These are phyloP conservation scores for Eucalyptus coolabah DNA, from an alignment of 345 rosid species.

Conservation along the genomic window DNA sequence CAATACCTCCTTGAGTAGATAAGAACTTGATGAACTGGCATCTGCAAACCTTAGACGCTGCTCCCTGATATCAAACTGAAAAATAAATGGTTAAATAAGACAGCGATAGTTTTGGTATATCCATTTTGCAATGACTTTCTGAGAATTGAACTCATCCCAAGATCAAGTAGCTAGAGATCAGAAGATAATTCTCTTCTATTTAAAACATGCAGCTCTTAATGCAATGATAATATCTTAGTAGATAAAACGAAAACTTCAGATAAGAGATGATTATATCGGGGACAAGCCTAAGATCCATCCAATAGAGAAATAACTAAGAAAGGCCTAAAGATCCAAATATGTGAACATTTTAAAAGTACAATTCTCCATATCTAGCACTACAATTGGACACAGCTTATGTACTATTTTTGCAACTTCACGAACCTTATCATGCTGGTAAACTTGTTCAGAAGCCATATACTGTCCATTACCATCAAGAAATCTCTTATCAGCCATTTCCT, in stretches of 20 bases:
- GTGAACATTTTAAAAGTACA: neutral
- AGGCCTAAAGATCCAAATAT: neutral
- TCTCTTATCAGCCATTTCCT: slow-evolving; percentile 83
- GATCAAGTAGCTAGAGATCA: neutral
- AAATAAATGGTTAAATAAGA: slow-evolving; percentile 6
- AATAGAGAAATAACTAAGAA: neutral
- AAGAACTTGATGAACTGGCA: slow-evolving; percentile 64
- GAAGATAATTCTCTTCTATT: neutral
- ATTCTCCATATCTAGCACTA: neutral
- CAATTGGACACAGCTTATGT: neutral
- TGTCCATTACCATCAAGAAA: slow-evolving; percentile 44
- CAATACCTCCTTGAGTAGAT: slow-evolving; percentile 75
- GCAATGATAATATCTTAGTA: neutral
- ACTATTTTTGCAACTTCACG: neutral
- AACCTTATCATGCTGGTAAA: neutral
- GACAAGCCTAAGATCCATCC: neutral
- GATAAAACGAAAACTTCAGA: neutral
- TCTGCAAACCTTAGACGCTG: slow-evolving; percentile 71
- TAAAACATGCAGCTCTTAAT: neutral
- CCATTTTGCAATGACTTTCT: neutral
- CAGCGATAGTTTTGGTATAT: neutral
- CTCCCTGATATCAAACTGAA: slow-evolving; percentile 73
- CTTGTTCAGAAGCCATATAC: slow-evolving; percentile 10
- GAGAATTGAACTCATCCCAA: neutral
- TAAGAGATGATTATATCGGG: neutral